Base-by-base conservation (phyloP, 768 basidiomycete genomes). In the Termitomyces bulborhizus region DNA sequence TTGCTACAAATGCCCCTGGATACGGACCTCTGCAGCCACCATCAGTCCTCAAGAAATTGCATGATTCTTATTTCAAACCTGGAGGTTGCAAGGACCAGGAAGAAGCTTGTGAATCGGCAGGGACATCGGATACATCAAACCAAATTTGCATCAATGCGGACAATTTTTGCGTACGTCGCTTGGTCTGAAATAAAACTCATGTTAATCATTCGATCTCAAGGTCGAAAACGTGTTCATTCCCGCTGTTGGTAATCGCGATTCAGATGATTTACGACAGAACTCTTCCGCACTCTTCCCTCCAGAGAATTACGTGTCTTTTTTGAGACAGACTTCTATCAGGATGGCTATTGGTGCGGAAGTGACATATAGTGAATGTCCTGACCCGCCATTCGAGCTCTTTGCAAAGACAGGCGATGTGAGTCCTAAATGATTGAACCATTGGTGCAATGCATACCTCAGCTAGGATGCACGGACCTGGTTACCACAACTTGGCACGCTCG, bases 1-100 rank as follows among this genome's bases (percentile, higher is more conserved):
- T 86, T 54, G 81, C 83, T 0, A 76, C 75, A 0, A 64, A 83
- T 40, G 85, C 85, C 0, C 85, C 85, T 7, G 83, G 84, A 12
- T 87, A 86, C 58, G 85, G 85, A 5, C 83, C 76, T 57, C 77
- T 87, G 11, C 80, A 81, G 56, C 72, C 70, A 31, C 70, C 77
- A 41, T 55, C 61, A 4, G 76, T 80, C 1, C 65, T 86, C 40
- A 63, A 69, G 31, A 57, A 72, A 36, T 67, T 86, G 18, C 82
- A 78, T 34, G 53, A 73, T 1, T 69, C 80, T 1, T 84, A 71
- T 62, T 84, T 76, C 58, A 66, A 65, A 6, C 43, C 71, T 0
- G 68, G 71, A 7, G 85, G 85, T 8, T 87, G 85, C 57, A 63
- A 72, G 46, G 81, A 70, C 6, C 81, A 82, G 61, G 80, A 81